Conservation (phyloP, 1,139 yeast genomes). For the Pichia sp. region DNA sequence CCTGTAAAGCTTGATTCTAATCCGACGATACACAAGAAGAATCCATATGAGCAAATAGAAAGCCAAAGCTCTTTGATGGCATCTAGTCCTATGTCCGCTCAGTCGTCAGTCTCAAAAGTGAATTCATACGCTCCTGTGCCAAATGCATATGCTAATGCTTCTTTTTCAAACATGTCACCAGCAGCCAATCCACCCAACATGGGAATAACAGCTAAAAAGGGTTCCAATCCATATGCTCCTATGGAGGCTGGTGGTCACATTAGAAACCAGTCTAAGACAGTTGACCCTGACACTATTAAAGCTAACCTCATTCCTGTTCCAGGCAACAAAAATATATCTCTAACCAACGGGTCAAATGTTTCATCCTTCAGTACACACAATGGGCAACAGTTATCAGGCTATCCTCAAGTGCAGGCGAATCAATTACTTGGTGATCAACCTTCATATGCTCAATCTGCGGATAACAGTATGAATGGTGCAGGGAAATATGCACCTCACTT, state of each 20-base stretch:
- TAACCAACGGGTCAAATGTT: no score
- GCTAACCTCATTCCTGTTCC: slow-evolving; percentile 26
- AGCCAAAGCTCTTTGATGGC: background rate
- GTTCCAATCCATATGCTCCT: slow-evolving; percentile 27
- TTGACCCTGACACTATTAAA: slow-evolving; percentile 14
- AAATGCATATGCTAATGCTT: no score
- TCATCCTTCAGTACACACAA: no score
- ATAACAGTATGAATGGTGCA: no score
- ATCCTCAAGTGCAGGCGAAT: no score
- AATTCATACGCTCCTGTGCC: background rate
- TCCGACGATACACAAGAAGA: slow-evolving; percentile 12
- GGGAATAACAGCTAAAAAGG: slow-evolving; percentile 10
- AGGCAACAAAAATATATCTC: no score
- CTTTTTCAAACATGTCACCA: no score
- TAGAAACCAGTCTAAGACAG: slow-evolving; percentile 18
- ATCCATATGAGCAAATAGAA: slow-evolving; percentile 18
- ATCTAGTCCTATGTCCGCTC: background rate
- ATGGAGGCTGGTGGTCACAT: slow-evolving; percentile 25
- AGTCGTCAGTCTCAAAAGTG: background rate
- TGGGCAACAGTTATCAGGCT: no score
- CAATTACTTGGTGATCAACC: no score
- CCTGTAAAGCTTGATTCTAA: slow-evolving; percentile 20
- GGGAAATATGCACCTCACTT: no score
- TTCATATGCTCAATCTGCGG: no score
- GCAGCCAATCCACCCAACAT: no score